A percentile compares a stretch with the other conserved stretches of the same genome.
Conservation (phyloP, 176 grass and related monocot genomes). For the Avena insularis region DNA sequence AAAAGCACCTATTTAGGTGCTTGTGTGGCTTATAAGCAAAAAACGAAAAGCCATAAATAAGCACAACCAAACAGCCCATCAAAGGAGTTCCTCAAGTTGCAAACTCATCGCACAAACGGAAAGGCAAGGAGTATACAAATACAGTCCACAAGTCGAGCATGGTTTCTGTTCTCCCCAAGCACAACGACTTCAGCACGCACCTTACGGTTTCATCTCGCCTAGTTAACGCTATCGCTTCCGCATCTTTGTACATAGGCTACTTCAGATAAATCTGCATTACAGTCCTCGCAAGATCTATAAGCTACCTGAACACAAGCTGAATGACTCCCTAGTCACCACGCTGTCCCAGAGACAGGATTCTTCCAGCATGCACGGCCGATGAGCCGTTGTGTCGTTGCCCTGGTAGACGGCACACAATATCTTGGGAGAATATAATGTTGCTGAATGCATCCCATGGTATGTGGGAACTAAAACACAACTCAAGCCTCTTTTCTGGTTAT, state of each 20-base stretch:
- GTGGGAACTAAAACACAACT: conserved; percentile 22
- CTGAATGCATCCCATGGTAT: conserved; percentile 2
- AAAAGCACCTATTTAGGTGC: too few relatives aligned
- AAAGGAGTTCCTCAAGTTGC: too few relatives aligned
- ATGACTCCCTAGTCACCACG: neutral
- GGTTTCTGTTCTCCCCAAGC: too few relatives aligned
- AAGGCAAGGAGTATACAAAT: neutral
- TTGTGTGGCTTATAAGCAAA: too few relatives aligned
- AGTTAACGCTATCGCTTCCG: too few relatives aligned
- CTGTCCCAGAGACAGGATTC: neutral
- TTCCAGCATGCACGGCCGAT: neutral
- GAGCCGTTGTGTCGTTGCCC: neutral
- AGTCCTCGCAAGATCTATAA: neutral
- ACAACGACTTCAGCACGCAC: neutral
- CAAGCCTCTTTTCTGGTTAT: conserved; percentile 97
- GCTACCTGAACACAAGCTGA: conserved; percentile 9
- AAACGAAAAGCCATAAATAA: too few relatives aligned
- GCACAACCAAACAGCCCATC: too few relatives aligned
- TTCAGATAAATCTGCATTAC: conserved; percentile 8
- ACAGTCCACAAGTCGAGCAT: too few relatives aligned
- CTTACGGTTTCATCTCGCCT: neutral
- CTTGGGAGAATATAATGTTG: neutral
- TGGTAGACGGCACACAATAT: conserved; percentile 8
- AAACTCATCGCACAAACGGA: too few relatives aligned
- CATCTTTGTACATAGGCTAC: neutral